Percentiles rank a stretch among this genome's conserved stretches.
phyloP scores from a whole-genome alignment of 106 monocot species.

The Acorus calamus region DNA sequence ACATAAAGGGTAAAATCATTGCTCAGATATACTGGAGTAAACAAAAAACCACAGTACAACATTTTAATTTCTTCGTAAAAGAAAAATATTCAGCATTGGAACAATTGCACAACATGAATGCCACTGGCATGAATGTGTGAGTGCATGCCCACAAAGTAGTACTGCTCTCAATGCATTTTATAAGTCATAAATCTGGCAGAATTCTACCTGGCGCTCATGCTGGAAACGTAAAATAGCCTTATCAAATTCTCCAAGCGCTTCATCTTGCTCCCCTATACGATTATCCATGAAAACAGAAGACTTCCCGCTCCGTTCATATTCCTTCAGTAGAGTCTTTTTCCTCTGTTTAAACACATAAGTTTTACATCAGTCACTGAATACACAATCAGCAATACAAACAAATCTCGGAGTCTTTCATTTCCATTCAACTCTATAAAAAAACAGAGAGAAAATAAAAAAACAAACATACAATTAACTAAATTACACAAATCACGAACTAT shows the following conservation, averaged over 20 bases:
- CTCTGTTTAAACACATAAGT: slow-evolving; percentile 28
- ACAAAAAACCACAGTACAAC: too few species aligned
- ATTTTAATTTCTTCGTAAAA: not conserved
- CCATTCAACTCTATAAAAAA: not conserved
- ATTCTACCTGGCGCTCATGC: slow-evolving; percentile 51
- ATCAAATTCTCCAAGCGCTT: slow-evolving; percentile 64
- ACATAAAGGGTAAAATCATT: too few species aligned
- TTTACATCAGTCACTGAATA: not conserved
- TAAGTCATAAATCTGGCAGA: not conserved
- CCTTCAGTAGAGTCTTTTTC: slow-evolving; percentile 74
- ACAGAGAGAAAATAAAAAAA: not conserved
- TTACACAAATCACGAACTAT: too few species aligned
- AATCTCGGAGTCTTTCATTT: not conserved
- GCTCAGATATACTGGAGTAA: too few species aligned
- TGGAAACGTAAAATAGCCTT: slow-evolving; percentile 76
- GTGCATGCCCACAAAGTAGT: too few species aligned
- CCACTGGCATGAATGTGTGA: too few species aligned
- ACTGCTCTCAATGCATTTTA: too few species aligned
- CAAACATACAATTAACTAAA: too few species aligned
- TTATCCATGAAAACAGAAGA: slow-evolving; percentile 67
- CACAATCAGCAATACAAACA: not conserved
- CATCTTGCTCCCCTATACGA: slow-evolving; percentile 75
- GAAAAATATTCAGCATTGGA: not conserved
- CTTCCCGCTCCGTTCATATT: slow-evolving; percentile 68
- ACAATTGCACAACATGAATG: not conserved